Evolutionary conservation across 2,329 filamentous ascomycete species (phyloP), one percentile per base, ranked within the genome.

Genomic region (Boeremia lycopersici): DNA sequence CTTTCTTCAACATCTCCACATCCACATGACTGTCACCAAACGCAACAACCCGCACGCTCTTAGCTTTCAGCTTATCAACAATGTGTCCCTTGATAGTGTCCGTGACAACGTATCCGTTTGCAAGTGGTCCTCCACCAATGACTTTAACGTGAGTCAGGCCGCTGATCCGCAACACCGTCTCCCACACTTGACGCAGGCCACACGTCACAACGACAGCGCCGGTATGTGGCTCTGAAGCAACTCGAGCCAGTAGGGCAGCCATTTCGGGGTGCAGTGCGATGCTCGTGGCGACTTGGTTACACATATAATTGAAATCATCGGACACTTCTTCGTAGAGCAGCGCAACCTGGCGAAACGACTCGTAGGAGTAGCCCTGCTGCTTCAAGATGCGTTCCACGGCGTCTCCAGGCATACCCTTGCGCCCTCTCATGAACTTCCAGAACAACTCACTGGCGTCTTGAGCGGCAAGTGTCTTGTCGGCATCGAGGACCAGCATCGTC

Each of bases 11-110:
- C 86, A 89, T 89, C 0, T 73, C 68, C 15, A 88, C 34, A 59
- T 88, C 86, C 6, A 86, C 56, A 0, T 76, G 76, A 59, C 85
- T 84, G 60, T 87, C 84, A n/a, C 85, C 85, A 60, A 88, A 84
- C 0, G 83, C 85, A 67, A 75, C 80, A 15, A 86, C 80, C 34
- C 77, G 68, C 26, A 77, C 39, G 0, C 70, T 3, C 35, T 78
- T 15, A 0, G 73, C 25, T 47, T 69, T 72, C 17, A 87, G 64
- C 2, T 64, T 72, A 1, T 46, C 45, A 1, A 85, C 81, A 23
- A 87, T 36, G 0, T 61, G 62, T 1, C 72, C 78, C 65, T 88
- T 89, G 17, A 82, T 69, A 0, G 56, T 60, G 6, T 79, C 72
- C 0, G 81, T 84, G 25, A 89, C 74, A 11, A 87, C 77, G 25